Conservation (phyloP, 176 grass and related monocot species). For the Aechmea fasciata region DNA sequence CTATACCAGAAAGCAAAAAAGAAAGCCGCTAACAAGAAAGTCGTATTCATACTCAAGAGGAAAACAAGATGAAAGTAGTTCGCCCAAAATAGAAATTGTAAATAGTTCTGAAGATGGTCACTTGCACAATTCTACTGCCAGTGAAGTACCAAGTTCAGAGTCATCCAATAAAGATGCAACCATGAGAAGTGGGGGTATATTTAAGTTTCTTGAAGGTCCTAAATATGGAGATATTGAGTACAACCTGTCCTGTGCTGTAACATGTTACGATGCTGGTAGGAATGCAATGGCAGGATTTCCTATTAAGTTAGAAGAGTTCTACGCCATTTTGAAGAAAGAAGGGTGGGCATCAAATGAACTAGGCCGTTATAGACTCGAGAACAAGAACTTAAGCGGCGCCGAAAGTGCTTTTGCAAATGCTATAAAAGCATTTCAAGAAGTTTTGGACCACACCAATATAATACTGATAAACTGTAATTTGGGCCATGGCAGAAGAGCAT, state of each 20-base stretch:
- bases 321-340: constrained; percentile 68
- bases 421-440: constrained; percentile 81
- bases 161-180: constrained; percentile 34
- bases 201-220: constrained; percentile 79
- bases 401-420: constrained; percentile 80
- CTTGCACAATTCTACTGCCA: constrained; percentile 3
- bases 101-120: constrained; percentile 31
- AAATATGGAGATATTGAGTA: constrained; percentile 66
- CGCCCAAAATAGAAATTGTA: constrained; percentile 10
- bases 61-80: constrained; percentile 25
- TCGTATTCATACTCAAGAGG: constrained; percentile 26
- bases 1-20: constrained; percentile 62
- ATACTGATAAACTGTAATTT: constrained; percentile 98
- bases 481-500: constrained; percentile 94
- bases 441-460: constrained; percentile 75
- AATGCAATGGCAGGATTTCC: constrained; percentile 31
- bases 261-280: constrained; percentile 58
- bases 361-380: constrained; percentile 73
- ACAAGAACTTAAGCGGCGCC: constrained; percentile 43
- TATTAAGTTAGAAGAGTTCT: constrained; percentile 31
- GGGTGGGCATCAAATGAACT: constrained; percentile 96
- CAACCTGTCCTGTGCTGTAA: constrained; percentile 64
- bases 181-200: constrained; percentile 74
- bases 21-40: constrained; percentile 45
- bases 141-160: constrained; percentile 12